Evolutionary conservation across 768 basidiomycete genomes (phyloP).

Genomic region (Leucocoprinus birnbaumii): DNA sequence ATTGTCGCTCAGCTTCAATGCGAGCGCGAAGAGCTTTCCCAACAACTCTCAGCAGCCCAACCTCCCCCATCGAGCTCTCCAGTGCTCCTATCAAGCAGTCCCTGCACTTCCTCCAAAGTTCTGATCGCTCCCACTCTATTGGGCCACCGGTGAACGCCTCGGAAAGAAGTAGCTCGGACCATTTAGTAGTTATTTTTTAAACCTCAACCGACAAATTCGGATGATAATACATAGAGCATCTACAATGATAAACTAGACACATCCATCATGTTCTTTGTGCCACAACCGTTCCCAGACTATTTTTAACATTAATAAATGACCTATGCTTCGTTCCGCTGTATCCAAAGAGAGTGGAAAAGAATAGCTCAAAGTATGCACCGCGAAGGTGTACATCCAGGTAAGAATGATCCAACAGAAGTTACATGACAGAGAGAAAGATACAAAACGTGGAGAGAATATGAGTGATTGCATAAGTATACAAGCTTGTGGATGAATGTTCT

Average conservation of each 20-base stretch:
- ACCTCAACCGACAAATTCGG: not conserved
- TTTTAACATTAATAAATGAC: not conserved
- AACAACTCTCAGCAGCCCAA: not conserved
- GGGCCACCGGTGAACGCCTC: not conserved
- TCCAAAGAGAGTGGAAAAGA: not conserved
- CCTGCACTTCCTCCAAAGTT: constrained; percentile 1
- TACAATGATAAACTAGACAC: no score
- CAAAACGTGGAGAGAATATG: constrained; percentile 5
- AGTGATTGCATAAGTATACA: constrained; percentile 12
- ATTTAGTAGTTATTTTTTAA: not conserved
- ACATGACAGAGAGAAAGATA: not conserved
- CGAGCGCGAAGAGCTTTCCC: constrained; percentile 6
- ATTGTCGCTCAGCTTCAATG: constrained; percentile 8
- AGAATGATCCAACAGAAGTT: not conserved
- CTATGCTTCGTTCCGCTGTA: not conserved
- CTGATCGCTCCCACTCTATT: not conserved
- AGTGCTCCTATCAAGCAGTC: constrained; percentile 10
- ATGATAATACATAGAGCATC: not conserved
- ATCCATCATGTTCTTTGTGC: no score
- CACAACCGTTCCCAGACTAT: not conserved
- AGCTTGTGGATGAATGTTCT: not conserved
- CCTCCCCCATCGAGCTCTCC: constrained; percentile 6
- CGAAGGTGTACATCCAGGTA: not conserved
- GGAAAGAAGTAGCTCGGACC: not conserved
- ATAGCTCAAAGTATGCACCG: not conserved